Conservation (phyloP, 2,329 filamentous ascomycete species). For the Aureobasidium sp. region DNA sequence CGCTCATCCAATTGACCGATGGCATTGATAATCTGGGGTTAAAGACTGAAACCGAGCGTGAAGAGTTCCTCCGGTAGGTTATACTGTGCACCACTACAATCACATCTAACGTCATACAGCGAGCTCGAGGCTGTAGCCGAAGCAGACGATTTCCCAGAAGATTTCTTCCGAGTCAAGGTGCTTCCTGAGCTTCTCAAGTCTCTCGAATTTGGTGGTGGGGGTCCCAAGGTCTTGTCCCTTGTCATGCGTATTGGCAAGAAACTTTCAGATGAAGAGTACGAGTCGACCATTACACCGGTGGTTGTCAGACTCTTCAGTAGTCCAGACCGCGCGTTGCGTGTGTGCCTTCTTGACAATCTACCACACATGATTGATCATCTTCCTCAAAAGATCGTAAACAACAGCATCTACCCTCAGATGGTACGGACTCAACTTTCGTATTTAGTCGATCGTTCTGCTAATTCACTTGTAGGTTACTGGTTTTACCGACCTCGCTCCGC, state of each 20-base stretch:
- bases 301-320: conserved; percentile 81
- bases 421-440: conserved; percentile 36
- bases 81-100: neutral
- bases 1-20: conserved; percentile 84
- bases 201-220: conserved; percentile 95
- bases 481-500: conserved; percentile 82
- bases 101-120: conserved; percentile 26
- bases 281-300: conserved; percentile 72
- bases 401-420: conserved; percentile 94
- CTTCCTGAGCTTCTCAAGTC: conserved; percentile 94
- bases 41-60: conserved; percentile 75
- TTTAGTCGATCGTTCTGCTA: conserved; percentile 18
- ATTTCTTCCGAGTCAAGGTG: conserved; percentile 97
- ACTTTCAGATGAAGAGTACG: conserved; percentile 82
- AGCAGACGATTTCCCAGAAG: conserved; percentile 90
- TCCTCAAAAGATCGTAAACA: conserved; percentile 80
- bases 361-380: conserved; percentile 87
- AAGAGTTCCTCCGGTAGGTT: conserved; percentile 66
- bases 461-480: conserved; percentile 61
- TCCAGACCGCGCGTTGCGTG: conserved; percentile 83
- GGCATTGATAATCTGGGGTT: conserved; percentile 88
- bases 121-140: conserved; percentile 66
- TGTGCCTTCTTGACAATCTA: conserved; percentile 82
- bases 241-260: conserved; percentile 89
- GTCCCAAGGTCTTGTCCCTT: conserved; percentile 78